phyloP scores from a whole-genome alignment of 106 monocot genomes.

The Apostasia shenzhenica region DNA sequence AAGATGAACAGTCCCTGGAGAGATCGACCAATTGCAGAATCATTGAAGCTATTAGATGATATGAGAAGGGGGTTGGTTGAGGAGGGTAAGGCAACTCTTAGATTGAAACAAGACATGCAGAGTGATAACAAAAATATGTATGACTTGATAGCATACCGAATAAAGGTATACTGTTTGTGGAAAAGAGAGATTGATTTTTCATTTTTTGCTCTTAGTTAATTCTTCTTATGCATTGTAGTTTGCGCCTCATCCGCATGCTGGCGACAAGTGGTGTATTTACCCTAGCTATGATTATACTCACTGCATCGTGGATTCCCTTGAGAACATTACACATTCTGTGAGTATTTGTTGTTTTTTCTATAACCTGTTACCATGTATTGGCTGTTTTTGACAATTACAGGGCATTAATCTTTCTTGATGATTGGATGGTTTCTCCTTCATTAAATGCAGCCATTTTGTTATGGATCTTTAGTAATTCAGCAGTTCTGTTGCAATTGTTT shows the following conservation, averaged over 20 bases:
- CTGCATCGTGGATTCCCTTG: constrained; percentile 98
- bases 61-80: constrained; percentile 85
- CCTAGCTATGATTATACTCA: constrained; percentile 98
- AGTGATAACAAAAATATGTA: constrained; percentile 98
- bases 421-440: neutral
- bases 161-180: constrained; percentile 53
- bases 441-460: neutral
- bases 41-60: constrained; percentile 77
- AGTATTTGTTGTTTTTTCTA: constrained; percentile 10
- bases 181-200: neutral
- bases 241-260: constrained; percentile 91
- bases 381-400: neutral
- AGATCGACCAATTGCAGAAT: constrained; percentile 80
- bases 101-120: constrained; percentile 97
- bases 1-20: constrained; percentile 98
- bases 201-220: neutral
- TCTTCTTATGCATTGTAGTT: constrained; percentile 46
- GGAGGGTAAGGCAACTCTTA: constrained; percentile 93
- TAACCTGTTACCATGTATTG: neutral
- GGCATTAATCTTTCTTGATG: constrained; percentile 1
- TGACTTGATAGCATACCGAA: constrained; percentile 96
- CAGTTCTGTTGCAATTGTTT: too few relatives aligned
- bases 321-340: constrained; percentile 96
- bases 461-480: too few relatives aligned
- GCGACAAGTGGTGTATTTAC: constrained; percentile 98